Evolutionary conservation across 805 yeast genomes (phyloP), one percentile per base, ranked within the genome.

Genomic region (Danielozyma ontarioensis): DNA sequence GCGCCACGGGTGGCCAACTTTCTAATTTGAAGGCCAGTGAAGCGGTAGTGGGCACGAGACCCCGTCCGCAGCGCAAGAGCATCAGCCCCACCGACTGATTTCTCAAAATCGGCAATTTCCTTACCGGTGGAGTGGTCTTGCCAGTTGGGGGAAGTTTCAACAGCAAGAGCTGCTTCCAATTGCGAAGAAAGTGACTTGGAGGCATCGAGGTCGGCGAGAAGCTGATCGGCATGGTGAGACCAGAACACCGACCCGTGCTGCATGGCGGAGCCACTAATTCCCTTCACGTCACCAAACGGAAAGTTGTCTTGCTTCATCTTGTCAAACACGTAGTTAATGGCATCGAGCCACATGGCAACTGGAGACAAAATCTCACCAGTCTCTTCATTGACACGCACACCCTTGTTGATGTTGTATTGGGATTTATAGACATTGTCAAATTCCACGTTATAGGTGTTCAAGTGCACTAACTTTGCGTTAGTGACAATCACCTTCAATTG

Each of bases 221-320:
- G 40, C 0, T 43, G 39, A 1, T 58, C 54, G 1, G 84, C 80
- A 5, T 59, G 45, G 4, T 56, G 16, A 1, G 85, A 70, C 90
- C 94, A 85, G 50, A 67, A 88, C 2, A 89, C 88, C 2, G 94
- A 82, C 0, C 96, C 96, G 51, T 88, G 96, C 50, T 88, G 96
- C 59, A 88, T 96, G 36, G 94, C 83, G 0, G 95, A 86, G 0
- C 96, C 96, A 28, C 83, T 72, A 31, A 88, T 71, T 2, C 83
- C 87, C 26, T 47, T 65, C 12, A 88, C 88, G 25, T 58, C 49
- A 2, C 57, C 46, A 45, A 88, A 76, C 5, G 81, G 83, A 45
- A 85, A 77, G 1, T 55, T 46, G 21, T 71, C 73, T 1, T 48
- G 29, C 40, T 63, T 53, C 78, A 81, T 72, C 51, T 62, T 59